A percentile compares a stretch with the other conserved stretches of the same genome.
phyloP scores from a whole-genome alignment of 257 asterid genomes.

The Marsdenia floribunda region DNA sequence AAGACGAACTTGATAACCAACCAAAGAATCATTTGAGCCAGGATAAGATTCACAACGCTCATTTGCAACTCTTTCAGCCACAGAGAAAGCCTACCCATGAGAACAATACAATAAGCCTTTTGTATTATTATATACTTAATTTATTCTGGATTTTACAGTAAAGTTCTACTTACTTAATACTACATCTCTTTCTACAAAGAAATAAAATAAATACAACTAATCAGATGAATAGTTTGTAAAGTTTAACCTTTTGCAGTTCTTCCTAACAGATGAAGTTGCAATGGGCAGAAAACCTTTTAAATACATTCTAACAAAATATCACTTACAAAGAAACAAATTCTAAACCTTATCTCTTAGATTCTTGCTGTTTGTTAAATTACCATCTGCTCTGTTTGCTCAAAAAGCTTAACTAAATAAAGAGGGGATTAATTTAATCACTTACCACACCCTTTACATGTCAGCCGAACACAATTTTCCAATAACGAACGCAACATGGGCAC shows the following conservation, averaged over 20 bases:
- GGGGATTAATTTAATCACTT: no score
- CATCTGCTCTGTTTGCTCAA: no score
- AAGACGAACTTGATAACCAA: constrained; percentile 98
- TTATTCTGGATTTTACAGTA: not conserved
- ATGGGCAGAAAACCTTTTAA: not conserved
- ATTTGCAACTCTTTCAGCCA: constrained; percentile 95
- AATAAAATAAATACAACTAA: not conserved
- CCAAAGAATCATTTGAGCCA: constrained; percentile 81
- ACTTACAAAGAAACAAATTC: not conserved
- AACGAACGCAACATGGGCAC: no score
- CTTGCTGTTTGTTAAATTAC: no score
- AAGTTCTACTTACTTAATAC: not conserved
- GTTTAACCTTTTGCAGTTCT: not conserved
- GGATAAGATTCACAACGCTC: constrained; percentile 95
- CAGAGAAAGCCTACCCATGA: constrained; percentile 72
- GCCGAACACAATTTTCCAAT: no score
- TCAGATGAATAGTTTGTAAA: not conserved
- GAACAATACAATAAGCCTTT: constrained; percentile 11
- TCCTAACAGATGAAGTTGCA: not conserved
- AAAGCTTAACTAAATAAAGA: no score
- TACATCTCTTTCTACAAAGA: not conserved
- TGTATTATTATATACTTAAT: not conserved
- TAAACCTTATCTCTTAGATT: no score
- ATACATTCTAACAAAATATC: not conserved
- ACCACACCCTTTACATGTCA: no score